phyloP scores from a whole-genome alignment of 2,329 filamentous ascomycete species.

The Aureobasidium sp. region DNA sequence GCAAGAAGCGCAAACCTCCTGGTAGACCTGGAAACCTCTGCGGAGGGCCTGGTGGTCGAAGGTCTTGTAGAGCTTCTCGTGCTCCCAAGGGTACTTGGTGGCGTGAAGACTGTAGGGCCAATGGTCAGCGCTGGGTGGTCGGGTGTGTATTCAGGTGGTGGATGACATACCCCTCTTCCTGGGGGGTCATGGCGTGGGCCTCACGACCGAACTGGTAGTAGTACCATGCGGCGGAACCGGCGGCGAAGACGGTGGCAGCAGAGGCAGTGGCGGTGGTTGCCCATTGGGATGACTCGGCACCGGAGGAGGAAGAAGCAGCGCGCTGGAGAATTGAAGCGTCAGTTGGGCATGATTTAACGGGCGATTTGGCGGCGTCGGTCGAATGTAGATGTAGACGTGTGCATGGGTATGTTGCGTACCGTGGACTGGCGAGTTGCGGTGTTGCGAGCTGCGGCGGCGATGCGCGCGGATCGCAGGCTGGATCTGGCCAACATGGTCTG shows the following conservation, averaged over 20 bases:
- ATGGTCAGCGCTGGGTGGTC: background rate
- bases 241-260: slow-evolving; percentile 76
- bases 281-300: slow-evolving; percentile 61
- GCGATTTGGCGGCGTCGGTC: slow-evolving; percentile 20
- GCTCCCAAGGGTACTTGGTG: slow-evolving; percentile 91
- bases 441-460: slow-evolving; percentile 71
- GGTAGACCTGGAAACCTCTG: slow-evolving; percentile 99
- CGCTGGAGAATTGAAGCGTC: slow-evolving; percentile 31
- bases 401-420: slow-evolving; percentile 26
- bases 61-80: slow-evolving; percentile 84
- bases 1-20: slow-evolving; percentile 94
- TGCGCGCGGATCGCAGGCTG: slow-evolving; percentile 79
- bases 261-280: slow-evolving; percentile 79
- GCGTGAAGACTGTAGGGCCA: slow-evolving; percentile 67
- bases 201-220: slow-evolving; percentile 90
- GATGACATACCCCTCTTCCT: slow-evolving; percentile 89
- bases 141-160: background rate
- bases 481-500: slow-evolving; percentile 79
- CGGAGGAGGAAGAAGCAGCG: slow-evolving; percentile 62
- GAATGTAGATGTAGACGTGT: slow-evolving; percentile 12
- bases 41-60: slow-evolving; percentile 97
- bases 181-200: slow-evolving; percentile 80
- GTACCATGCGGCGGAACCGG: slow-evolving; percentile 92
- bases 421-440: slow-evolving; percentile 36
- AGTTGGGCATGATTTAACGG: background rate